Base-by-base conservation (phyloP, 192 early-diverging fungal genomes). In the Tieghemiomyces parasiticus region DNA sequence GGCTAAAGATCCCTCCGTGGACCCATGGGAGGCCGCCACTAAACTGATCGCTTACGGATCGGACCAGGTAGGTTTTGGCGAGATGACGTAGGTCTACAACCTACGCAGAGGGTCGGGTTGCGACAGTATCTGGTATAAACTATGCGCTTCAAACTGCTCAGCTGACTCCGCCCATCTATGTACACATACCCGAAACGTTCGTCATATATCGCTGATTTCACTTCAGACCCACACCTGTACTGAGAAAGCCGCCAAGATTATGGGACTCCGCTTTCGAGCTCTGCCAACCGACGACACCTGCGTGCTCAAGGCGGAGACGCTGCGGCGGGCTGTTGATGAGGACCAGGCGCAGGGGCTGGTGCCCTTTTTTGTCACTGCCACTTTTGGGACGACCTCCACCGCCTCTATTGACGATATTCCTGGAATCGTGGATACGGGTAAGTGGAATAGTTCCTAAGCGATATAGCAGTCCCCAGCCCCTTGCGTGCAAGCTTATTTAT, bases 361-460 rank as follows among this genome's bases (percentile, higher is more conserved):
- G 46, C 83, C 83, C 1, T 82, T 80, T 65, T 83, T 75, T 65
- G 67, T 82, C 12, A 73, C 69, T 22, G 83, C 70, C 35, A 82
- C 81, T 0, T 76, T 84, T 64, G 83, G 83, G 24, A 81, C 81
- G 0, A 85, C 83, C 24, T 75, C 74, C 55, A 72, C 71, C 0
- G 67, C 72, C 12, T 71, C 80, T 12, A 67, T 76, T 10, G 83
- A 85, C 58, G 71, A 79, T 45, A 45, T 85, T 28, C 54, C 48
- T 2, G 83, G 74, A 22, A 76, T 85, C 28, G 78, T 67, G 2
- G 61, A 71, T 0, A 77, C 73, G 22, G 65, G 68, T 25, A 67
- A 55, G 42, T 46, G 62, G 42, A 67, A n/a, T n/a, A n/a, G n/a
- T n/a, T n/a, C n/a, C n/a, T n/a, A n/a, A n/a, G n/a, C n/a, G n/a